A percentile compares a stretch with the other conserved stretches of the same genome.
phyloP scores from a whole-genome alignment of 352 stramenopile genomes.

The Phytophthora aleatoria region DNA sequence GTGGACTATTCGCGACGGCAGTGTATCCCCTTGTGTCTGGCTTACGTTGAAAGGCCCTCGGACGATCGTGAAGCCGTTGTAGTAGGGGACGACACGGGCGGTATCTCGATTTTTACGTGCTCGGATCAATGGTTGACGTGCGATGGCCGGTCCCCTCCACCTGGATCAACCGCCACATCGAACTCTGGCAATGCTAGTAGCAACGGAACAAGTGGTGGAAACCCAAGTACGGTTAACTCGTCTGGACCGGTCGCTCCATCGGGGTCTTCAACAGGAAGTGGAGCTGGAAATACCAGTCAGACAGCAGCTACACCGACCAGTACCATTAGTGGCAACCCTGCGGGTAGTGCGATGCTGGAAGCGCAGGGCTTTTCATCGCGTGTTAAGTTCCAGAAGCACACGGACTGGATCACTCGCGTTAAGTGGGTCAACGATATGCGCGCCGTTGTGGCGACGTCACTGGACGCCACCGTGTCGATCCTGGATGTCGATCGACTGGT shows the following conservation, averaged over 20 bases:
- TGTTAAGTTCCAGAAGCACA: slow-evolving; percentile 84
- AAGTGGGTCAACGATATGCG: slow-evolving; percentile 87
- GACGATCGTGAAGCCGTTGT: slow-evolving; percentile 77
- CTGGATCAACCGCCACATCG: slow-evolving; percentile 20
- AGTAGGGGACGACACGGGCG: slow-evolving; percentile 76
- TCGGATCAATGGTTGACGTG: slow-evolving; percentile 73
- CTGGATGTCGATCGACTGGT: slow-evolving; percentile 80
- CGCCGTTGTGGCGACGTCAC: slow-evolving; percentile 75
- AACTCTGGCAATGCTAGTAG: slow-evolving; percentile 19
- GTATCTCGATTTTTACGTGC: slow-evolving; percentile 75
- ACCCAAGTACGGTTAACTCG: slow-evolving; percentile 1
- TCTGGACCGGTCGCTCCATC: slow-evolving; percentile 5
- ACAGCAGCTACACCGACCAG: slow-evolving; percentile 21
- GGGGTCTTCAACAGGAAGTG: slow-evolving; percentile 9
- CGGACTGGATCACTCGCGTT: slow-evolving; percentile 83
- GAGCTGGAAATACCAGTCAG: slow-evolving; percentile 22
- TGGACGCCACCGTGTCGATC: slow-evolving; percentile 84
- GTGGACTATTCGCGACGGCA: slow-evolving; percentile 80
- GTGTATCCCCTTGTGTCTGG: slow-evolving; percentile 78
- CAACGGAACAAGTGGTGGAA: slow-evolving; percentile 7
- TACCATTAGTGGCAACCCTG: slow-evolving; percentile 32
- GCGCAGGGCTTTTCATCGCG: slow-evolving; percentile 65
- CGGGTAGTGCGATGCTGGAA: slow-evolving; percentile 59
- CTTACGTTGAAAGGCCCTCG: slow-evolving; percentile 79
- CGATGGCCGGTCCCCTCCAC: slow-evolving; percentile 57